Percentiles rank a stretch among this genome's conserved stretches.
These are phyloP conservation scores for Globisporangium echinulatum DNA, from an alignment of 352 stramenopile genomes.

Conservation along the genomic window DNA sequence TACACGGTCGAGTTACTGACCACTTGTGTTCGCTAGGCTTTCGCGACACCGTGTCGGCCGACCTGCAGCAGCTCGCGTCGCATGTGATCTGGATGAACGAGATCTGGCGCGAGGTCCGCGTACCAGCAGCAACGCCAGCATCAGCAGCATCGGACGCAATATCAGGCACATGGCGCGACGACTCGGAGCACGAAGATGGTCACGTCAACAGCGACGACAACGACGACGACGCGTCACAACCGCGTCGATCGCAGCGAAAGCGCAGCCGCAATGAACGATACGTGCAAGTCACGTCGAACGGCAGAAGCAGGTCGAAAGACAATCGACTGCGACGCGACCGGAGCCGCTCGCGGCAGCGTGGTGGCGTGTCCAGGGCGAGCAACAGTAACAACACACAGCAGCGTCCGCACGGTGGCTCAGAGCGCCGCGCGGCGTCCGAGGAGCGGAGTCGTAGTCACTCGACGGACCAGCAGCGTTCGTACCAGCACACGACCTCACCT, in stretches of 20 bases:
- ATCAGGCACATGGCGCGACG: not conserved
- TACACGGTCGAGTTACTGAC: too few relatives aligned
- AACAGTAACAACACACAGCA: not conserved
- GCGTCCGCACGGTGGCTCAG: too few relatives aligned
- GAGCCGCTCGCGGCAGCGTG: constrained; percentile 7
- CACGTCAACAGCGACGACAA: constrained; percentile 5
- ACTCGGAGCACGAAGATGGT: not conserved
- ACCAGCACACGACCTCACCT: too few relatives aligned
- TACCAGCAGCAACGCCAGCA: constrained; percentile 3
- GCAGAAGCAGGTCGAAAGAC: not conserved
- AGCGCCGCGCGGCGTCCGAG: too few relatives aligned
- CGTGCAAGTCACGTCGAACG: constrained; percentile 11
- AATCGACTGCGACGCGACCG: constrained; percentile 7
- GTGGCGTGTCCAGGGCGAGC: not conserved
- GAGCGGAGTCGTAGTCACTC: too few relatives aligned
- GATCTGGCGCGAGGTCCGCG: constrained; percentile 47
- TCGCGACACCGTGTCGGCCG: constrained; percentile 57
- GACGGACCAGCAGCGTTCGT: too few relatives aligned
- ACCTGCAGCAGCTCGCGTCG: constrained; percentile 73
- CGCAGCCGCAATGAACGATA: constrained; percentile 4
- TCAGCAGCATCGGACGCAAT: not conserved
- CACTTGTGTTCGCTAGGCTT: constrained; percentile 33
- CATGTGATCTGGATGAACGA: constrained; percentile 73
- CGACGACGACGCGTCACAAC: not conserved
- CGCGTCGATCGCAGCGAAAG: constrained; percentile 1